These are phyloP conservation scores for Saccharomyces jurei DNA, from an alignment of 805 yeast species.

Conservation along the genomic window DNA sequence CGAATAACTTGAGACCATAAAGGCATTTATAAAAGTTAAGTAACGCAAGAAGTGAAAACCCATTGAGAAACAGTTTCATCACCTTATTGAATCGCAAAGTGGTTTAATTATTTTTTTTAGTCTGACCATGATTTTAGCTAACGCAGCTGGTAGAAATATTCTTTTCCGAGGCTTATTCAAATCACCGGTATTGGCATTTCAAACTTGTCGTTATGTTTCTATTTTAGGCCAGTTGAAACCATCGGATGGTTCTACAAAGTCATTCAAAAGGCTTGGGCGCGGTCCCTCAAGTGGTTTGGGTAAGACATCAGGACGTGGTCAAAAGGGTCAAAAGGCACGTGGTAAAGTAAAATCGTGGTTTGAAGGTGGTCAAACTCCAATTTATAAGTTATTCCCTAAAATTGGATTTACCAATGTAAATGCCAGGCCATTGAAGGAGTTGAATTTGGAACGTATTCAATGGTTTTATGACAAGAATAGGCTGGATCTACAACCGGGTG, in stretches of 20 bases:
- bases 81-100: background rate
- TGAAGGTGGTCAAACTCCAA: constrained; percentile 98
- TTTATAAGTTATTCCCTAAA: constrained; percentile 76
- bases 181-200: background rate
- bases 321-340: constrained; percentile 97
- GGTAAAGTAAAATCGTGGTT: constrained; percentile 86
- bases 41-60: background rate
- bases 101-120: background rate
- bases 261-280: constrained; percentile 77
- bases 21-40: background rate
- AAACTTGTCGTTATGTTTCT: constrained; percentile 33
- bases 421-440: constrained; percentile 42
- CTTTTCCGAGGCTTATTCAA: background rate
- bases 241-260: constrained; percentile 50
- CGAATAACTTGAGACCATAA: background rate
- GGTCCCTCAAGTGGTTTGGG: constrained; percentile 93
- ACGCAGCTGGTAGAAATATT: background rate
- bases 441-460: constrained; percentile 65
- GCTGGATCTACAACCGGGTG: constrained; percentile 49
- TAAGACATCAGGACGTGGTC: constrained; percentile 95
- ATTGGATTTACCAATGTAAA: constrained; percentile 72
- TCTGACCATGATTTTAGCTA: background rate
- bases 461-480: constrained; percentile 63
- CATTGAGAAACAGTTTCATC: background rate
- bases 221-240: constrained; percentile 50